Evolutionary conservation across 208 protist species (phyloP).

Genomic region (Trypanosoma vivax): DNA sequence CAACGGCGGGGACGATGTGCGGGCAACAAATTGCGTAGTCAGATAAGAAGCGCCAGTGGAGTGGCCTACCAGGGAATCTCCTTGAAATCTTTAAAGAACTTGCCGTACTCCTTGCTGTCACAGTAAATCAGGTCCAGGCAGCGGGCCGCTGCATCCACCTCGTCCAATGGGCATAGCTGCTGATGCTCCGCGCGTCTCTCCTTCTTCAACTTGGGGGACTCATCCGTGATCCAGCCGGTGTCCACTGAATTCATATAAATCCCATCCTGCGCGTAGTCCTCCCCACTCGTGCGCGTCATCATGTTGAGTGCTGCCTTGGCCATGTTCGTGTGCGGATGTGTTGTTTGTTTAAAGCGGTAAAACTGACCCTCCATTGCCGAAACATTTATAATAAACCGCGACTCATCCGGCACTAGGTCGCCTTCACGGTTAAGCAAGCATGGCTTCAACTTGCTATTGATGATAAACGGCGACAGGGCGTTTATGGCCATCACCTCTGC

Average conservation of each 20-base stretch:
- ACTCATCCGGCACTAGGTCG: conserved; percentile 44
- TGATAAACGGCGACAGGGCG: conserved; percentile 93
- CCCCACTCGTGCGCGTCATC: conserved; percentile 94
- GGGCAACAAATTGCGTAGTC: not conserved
- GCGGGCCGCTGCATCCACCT: conserved; percentile 94
- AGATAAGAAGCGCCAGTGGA: not conserved
- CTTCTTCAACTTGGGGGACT: conserved; percentile 87
- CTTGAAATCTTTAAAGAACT: conserved; percentile 91
- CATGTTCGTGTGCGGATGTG: conserved; percentile 98
- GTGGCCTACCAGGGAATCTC: conserved; percentile 69
- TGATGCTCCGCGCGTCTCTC: conserved; percentile 56
- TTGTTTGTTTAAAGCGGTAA: conserved; percentile 89
- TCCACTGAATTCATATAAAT: conserved; percentile 98
- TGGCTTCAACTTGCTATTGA: conserved; percentile 89
- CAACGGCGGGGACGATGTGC: no score
- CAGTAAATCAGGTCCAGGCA: conserved; percentile 93
- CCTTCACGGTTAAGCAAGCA: conserved; percentile 68
- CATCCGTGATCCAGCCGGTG: conserved; percentile 97
- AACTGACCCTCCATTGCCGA: conserved; percentile 97
- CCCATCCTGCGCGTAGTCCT: conserved; percentile 80
- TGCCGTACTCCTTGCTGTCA: conserved; percentile 61
- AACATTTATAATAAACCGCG: conserved; percentile 96
- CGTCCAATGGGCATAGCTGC: conserved; percentile 87
- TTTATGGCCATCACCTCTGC: conserved; percentile 96
- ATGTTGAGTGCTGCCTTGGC: conserved; percentile 98